Percentiles rank a stretch among this genome's conserved stretches.
Conservation (phyloP, 257 asterid genomes). For the Solanum piurae region DNA sequence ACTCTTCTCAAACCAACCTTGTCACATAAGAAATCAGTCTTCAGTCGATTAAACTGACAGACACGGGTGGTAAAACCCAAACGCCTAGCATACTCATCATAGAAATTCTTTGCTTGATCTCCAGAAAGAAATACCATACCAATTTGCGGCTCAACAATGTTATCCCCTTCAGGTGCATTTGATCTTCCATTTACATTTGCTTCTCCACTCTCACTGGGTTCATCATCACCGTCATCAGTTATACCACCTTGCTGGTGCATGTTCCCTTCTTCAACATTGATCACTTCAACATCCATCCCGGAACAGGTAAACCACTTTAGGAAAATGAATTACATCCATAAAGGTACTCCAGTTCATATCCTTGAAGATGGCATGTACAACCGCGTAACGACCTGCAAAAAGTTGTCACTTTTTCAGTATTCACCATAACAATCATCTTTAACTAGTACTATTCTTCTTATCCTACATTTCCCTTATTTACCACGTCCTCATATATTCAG, state of each 20-base stretch:
- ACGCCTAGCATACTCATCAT: slow-evolving; percentile 53
- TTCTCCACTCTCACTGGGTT: slow-evolving; percentile 32
- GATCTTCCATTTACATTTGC: slow-evolving; percentile 27
- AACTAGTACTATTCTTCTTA: neutral
- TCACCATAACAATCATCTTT: neutral
- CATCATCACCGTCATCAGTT: slow-evolving; percentile 40
- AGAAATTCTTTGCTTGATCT: slow-evolving; percentile 48
- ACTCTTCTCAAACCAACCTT: slow-evolving; percentile 40
- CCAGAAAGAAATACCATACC: slow-evolving; percentile 74
- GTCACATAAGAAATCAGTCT: slow-evolving; percentile 42
- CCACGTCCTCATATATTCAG: neutral
- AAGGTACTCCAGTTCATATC: slow-evolving; percentile 1
- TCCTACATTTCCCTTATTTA: neutral
- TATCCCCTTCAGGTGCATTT: slow-evolving; percentile 22
- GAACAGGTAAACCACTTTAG: slow-evolving; percentile 10
- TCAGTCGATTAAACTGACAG: slow-evolving; percentile 21
- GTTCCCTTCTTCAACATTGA: slow-evolving; percentile 31
- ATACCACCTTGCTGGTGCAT: slow-evolving; percentile 37
- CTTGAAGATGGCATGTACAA: neutral
- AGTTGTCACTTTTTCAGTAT: neutral
- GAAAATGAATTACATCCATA: slow-evolving; percentile 4
- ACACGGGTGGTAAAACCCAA: slow-evolving; percentile 45
- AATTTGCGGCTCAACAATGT: slow-evolving; percentile 39
- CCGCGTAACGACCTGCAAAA: neutral
- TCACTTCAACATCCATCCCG: slow-evolving; percentile 32